A percentile compares a stretch with the other conserved stretches of the same genome.
These are phyloP conservation scores for Vitis hybrid DNA, from an alignment of 177 flowering plant species.

Conservation along the genomic window DNA sequence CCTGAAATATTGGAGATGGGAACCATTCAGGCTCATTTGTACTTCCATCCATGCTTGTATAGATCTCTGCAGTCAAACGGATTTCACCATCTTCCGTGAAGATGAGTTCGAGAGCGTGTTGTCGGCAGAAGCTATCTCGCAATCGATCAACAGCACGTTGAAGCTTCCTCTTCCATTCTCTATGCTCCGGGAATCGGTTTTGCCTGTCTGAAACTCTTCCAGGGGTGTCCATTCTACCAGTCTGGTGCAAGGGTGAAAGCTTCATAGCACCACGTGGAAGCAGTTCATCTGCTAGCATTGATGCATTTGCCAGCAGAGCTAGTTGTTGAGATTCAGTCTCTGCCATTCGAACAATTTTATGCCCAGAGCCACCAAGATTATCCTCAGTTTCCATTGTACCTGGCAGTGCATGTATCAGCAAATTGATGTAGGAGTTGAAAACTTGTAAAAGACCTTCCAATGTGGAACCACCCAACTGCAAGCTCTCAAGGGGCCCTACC, in stretches of 20 bases:
- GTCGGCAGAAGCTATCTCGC: conserved; percentile 63
- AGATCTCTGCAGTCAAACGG: conserved; percentile 45
- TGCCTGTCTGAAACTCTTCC: conserved; percentile 41
- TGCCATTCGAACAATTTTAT: conserved; percentile 51
- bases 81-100: conserved; percentile 64
- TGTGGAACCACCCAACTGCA: conserved; percentile 42
- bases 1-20: conserved; percentile 72
- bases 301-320: conserved; percentile 65
- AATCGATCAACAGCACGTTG: conserved; percentile 55
- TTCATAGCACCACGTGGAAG: conserved; percentile 62
- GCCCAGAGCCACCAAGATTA: conserved; percentile 31
- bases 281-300: conserved; percentile 55
- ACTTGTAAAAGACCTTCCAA: conserved; percentile 55
- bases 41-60: conserved; percentile 41
- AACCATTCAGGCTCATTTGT: conserved; percentile 62
- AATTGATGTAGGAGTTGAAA: conserved; percentile 49
- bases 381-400: conserved; percentile 54
- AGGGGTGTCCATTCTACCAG: conserved; percentile 20
- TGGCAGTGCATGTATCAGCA: conserved; percentile 55
- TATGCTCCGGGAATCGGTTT: conserved; percentile 50
- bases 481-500: conserved; percentile 32
- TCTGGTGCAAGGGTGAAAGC: conserved; percentile 31
- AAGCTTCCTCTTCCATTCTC: conserved; percentile 63
- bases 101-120: conserved; percentile 65
- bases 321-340: conserved; percentile 63